Conservation (phyloP, 2,329 filamentous ascomycete genomes). For the Scedosporium minutisporum region DNA sequence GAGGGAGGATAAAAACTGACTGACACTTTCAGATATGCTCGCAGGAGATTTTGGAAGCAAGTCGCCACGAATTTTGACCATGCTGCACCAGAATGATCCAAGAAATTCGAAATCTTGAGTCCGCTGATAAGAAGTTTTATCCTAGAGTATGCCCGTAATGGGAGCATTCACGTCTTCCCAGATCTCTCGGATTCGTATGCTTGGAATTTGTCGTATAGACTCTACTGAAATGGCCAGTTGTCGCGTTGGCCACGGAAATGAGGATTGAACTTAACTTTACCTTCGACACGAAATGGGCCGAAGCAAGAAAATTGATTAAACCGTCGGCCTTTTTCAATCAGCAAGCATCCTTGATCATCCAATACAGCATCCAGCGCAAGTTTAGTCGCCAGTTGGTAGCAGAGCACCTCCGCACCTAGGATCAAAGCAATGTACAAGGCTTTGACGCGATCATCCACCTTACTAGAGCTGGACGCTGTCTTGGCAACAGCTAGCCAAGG, state of each 20-base stretch:
- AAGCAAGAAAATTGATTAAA: neutral
- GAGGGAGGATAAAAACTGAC: too few relatives aligned
- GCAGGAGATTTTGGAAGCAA: too few relatives aligned
- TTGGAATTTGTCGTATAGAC: too few relatives aligned
- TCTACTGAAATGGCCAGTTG: too few relatives aligned
- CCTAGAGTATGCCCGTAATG: too few relatives aligned
- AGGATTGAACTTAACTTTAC: neutral
- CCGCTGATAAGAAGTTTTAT: too few relatives aligned
- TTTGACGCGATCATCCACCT: neutral
- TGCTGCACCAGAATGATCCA: too few relatives aligned
- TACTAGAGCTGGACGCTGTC: neutral
- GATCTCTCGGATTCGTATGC: too few relatives aligned
- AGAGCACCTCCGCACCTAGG: neutral
- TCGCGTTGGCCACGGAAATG: neutral
- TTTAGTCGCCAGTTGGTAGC: neutral
- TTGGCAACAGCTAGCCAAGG: neutral
- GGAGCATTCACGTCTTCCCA: too few relatives aligned
- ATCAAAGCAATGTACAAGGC: neutral
- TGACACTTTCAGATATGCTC: too few relatives aligned
- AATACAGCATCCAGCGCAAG: neutral
- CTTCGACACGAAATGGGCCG: neutral
- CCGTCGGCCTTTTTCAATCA: neutral
- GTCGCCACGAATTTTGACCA: too few relatives aligned
- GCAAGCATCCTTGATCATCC: neutral
- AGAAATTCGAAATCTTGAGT: too few relatives aligned